Percentiles rank a stretch among this genome's conserved stretches.
Evolutionary conservation across 257 asterid species (phyloP).

Genomic region (Solanum sejunctum): DNA sequence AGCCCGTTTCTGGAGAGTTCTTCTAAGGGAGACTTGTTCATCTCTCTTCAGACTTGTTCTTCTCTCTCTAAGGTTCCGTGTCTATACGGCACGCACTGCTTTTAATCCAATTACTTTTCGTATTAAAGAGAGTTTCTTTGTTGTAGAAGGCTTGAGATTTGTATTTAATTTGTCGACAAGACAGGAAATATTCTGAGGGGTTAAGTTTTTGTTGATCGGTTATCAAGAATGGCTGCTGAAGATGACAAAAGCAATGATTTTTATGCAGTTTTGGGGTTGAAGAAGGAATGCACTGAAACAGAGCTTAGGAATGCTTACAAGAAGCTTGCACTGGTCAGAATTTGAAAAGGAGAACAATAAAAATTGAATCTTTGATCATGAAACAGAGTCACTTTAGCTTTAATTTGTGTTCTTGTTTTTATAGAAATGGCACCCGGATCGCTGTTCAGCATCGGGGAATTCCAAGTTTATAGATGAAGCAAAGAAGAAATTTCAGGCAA

Average conservation of each 20-base stretch:
- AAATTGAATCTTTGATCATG: background rate
- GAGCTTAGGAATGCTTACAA: conserved; percentile 70
- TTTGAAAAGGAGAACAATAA: background rate
- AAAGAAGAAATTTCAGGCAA: conserved; percentile 67
- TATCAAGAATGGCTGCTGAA: conserved; percentile 37
- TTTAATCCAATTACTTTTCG: background rate
- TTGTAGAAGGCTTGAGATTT: background rate
- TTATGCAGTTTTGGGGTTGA: conserved; percentile 62
- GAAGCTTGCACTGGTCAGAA: conserved; percentile 78
- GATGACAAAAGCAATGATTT: conserved; percentile 36
- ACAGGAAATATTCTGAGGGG: background rate
- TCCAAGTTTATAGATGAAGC: conserved; percentile 51
- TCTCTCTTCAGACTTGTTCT: background rate
- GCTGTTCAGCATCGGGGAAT: conserved; percentile 48
- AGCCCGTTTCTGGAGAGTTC: conserved; percentile 46
- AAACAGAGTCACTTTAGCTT: background rate
- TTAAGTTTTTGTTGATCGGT: background rate
- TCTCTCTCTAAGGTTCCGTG: conserved; percentile 10
- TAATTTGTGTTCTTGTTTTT: background rate
- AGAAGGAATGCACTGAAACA: conserved; percentile 47
- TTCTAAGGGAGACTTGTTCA: conserved; percentile 2
- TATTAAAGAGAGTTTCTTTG: background rate
- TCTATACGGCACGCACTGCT: background rate
- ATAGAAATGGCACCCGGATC: conserved; percentile 96
- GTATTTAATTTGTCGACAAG: conserved; percentile 38